These are phyloP conservation scores for Pleoardoris graminearum DNA, from an alignment of 2,329 filamentous ascomycete species.

Conservation along the genomic window DNA sequence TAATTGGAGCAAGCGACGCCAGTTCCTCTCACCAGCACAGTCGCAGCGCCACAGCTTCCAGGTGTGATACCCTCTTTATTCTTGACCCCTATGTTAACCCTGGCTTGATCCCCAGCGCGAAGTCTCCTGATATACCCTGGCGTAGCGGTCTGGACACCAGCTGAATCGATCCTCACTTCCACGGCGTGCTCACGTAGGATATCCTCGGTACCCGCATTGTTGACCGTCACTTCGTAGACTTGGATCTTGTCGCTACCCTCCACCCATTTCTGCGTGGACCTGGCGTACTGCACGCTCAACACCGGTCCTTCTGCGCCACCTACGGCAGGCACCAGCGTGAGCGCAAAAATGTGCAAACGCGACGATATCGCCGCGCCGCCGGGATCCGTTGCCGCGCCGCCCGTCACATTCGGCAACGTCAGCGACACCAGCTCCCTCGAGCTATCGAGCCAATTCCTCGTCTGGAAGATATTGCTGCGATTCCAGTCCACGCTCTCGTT, in stretches of 20 bases:
- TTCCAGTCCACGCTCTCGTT: constrained; percentile 44
- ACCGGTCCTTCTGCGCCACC: background rate
- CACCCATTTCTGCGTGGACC: constrained; percentile 12
- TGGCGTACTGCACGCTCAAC: constrained; percentile 13
- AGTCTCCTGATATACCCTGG: constrained; percentile 20
- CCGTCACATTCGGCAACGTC: constrained; percentile 43
- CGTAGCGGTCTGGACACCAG: constrained; percentile 11
- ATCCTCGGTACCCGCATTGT: constrained; percentile 11
- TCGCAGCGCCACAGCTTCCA: constrained; percentile 12
- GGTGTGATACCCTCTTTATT: constrained; percentile 2
- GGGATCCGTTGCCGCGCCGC: constrained; percentile 26
- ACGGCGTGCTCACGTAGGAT: constrained; percentile 8
- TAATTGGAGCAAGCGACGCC: background rate
- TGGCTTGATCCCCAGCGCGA: constrained; percentile 17
- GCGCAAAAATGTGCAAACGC: constrained; percentile 15
- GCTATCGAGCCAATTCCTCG: constrained; percentile 46
- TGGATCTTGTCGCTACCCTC: constrained; percentile 15
- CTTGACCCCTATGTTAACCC: constrained; percentile 13
- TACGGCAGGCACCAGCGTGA: constrained; percentile 11
- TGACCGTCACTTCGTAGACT: constrained; percentile 15
- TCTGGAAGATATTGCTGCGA: constrained; percentile 47
- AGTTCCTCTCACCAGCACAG: constrained; percentile 4
- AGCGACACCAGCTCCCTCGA: constrained; percentile 45
- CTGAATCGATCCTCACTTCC: constrained; percentile 5
- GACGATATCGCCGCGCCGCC: constrained; percentile 26